phyloP scores from a whole-genome alignment of 176 grass and related monocot genomes.

The Triticum urartu region DNA sequence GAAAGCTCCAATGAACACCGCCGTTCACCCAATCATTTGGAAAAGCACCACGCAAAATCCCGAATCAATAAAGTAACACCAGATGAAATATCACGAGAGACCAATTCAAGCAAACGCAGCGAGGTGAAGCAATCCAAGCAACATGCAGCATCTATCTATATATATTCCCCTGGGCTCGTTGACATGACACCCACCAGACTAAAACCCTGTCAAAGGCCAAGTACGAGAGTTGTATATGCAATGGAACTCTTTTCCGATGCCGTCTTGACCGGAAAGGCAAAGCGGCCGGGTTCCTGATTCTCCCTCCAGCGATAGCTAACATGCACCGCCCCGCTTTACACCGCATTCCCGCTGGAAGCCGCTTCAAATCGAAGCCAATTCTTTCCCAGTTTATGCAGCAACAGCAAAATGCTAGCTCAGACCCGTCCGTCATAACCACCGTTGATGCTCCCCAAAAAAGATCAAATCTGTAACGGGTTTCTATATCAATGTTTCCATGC shows the following conservation, averaged over 20 bases:
- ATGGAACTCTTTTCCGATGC: conserved; percentile 4
- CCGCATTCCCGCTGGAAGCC: conserved; percentile 33
- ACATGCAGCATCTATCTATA: conserved; percentile 1
- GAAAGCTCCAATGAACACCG: background rate
- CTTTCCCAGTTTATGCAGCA: background rate
- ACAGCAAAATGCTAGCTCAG: background rate
- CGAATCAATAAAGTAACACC: background rate
- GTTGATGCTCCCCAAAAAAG: background rate
- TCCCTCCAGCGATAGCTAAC: conserved; percentile 31
- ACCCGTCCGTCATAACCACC: conserved; percentile 1
- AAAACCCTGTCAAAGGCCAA: conserved; percentile 13
- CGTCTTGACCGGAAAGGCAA: conserved; percentile 40
- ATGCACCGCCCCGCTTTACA: conserved; percentile 22
- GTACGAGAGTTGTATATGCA: conserved; percentile 26
- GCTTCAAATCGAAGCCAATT: conserved; percentile 24
- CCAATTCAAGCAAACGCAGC: background rate
- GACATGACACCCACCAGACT: conserved; percentile 23
- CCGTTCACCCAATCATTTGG: background rate
- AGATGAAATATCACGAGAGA: background rate
- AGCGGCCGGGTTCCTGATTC: conserved; percentile 27
- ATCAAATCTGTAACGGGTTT: background rate
- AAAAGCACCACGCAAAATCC: background rate
- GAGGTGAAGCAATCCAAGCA: background rate
- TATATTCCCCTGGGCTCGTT: background rate
- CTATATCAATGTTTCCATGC: too few relatives aligned